These are phyloP conservation scores for Penicillium sp. DNA, from an alignment of 2,329 filamentous ascomycete species.

Conservation along the genomic window DNA sequence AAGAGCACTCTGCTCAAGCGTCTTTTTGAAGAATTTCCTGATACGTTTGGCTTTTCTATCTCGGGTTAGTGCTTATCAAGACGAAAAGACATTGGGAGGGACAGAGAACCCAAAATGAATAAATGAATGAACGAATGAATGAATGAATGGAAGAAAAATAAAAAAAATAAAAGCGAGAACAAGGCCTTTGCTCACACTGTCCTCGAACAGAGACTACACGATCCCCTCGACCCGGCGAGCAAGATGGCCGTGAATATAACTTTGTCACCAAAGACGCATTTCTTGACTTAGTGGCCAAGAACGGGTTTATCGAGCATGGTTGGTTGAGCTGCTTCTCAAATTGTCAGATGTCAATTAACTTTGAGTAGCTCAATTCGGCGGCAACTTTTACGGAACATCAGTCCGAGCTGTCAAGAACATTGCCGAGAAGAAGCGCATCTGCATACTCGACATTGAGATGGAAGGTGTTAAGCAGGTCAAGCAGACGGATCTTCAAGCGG, in stretches of 20 bases:
- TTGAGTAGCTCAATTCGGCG: conserved; percentile 67
- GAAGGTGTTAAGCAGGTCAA: conserved; percentile 96
- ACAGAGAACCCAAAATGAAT: no score
- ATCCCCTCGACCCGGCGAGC: conserved; percentile 69
- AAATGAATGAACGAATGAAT: no score
- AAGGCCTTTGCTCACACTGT: conserved; percentile 15
- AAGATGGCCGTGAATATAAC: conserved; percentile 77
- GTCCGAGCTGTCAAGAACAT: conserved; percentile 76
- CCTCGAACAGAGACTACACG: conserved; percentile 71
- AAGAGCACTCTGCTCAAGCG: conserved; percentile 46
- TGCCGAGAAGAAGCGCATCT: conserved; percentile 67
- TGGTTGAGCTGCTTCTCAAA: background rate
- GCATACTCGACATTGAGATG: conserved; percentile 95
- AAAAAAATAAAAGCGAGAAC: no score
- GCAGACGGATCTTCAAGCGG: conserved; percentile 66
- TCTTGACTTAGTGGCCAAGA: conserved; percentile 62
- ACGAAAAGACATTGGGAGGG: background rate
- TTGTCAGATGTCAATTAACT: background rate
- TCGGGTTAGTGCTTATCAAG: conserved; percentile 32
- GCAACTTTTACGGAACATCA: conserved; percentile 84
- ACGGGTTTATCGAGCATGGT: conserved; percentile 76
- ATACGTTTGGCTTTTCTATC: conserved; percentile 45
- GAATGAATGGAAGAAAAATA: no score
- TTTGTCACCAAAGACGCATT: conserved; percentile 69
- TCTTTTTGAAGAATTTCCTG: conserved; percentile 43